Evolutionary conservation across 164 flowering plant genomes (phyloP), one percentile per base, ranked within the genome.

Genomic region (Nymphaea colorata): DNA sequence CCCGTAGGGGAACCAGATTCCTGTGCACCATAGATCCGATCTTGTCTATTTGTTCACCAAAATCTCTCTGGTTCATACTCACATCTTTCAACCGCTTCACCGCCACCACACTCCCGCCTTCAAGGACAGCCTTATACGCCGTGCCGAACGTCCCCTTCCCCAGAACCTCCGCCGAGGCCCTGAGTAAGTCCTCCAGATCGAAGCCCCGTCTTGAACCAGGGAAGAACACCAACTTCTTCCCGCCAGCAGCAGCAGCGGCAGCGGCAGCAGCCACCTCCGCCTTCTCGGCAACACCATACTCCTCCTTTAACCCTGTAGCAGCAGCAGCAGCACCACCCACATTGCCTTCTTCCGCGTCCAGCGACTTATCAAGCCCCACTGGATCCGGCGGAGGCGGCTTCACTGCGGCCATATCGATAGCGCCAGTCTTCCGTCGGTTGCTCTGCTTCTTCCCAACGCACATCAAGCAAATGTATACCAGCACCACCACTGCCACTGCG

Each of bases 21-120:
- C 79, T 85, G 65, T 95, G 86, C 66, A 81, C 79, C 82, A 92
- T 71, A 4, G 76, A 67, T 62, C 96, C 99, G 11, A 89, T 80
- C 3, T 51, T 76, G 68, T 88, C 92, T 61, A 95, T 85, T 78
- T 84, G 92, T 78, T 84, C 94, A 61, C 82, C 78, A 66, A 86
- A 89, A 68, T 90, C 98, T 76, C 72, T 81, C 86, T 90, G 97
- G 5, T 80, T 5, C 4, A 81, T 78, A 3, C 68, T 67, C 59
- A 90, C 90, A 53, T 95, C 96, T 75, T 83, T 95, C 83, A 95
- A 73, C 74, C 98, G 78, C 87, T 95, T 95, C 85, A 92, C 98
- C 3, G 89, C 97, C 69, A 87, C 88, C 15, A 74, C 77, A 51
- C 77, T 64, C 12, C 87, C 96, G 61, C 43, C 70, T 62, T 95